Conservation (phyloP, 2,329 filamentous ascomycete species). For the Colletotrichum tropicicola region DNA sequence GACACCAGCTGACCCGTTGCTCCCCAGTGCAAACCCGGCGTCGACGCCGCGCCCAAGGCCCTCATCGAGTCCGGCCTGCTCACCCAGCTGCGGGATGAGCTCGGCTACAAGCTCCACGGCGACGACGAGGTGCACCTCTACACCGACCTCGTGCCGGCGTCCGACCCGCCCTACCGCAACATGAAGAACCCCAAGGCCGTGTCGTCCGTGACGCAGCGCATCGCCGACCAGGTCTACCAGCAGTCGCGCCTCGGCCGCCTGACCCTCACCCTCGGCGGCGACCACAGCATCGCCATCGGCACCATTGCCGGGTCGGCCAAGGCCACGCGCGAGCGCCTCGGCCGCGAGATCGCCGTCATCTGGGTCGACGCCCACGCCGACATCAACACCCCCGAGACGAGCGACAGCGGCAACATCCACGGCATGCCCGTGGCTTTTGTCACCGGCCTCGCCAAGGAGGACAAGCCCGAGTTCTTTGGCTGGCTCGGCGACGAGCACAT, state of each 20-base stretch:
- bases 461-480: conserved; percentile 83
- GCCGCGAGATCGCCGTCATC: conserved; percentile 88
- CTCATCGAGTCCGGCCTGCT: conserved; percentile 91
- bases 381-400: conserved; percentile 95
- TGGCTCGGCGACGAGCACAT: conserved; percentile 83
- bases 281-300: conserved; percentile 96
- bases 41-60: conserved; percentile 89
- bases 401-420: conserved; percentile 92
- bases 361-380: conserved; percentile 99
- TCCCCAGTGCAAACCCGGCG: conserved; percentile 83
- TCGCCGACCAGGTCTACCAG: conserved; percentile 86
- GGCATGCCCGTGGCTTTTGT: conserved; percentile 97
- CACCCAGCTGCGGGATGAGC: conserved; percentile 81
- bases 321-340: conserved; percentile 84
- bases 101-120: conserved; percentile 88
- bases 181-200: conserved; percentile 96
- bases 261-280: conserved; percentile 92
- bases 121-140: conserved; percentile 86
- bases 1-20: neutral
- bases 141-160: conserved; percentile 73
- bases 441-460: conserved; percentile 82
- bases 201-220: conserved; percentile 82
- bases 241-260: conserved; percentile 86
- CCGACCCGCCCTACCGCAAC: conserved; percentile 82
- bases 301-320: conserved; percentile 88